phyloP scores from a whole-genome alignment of 2,329 filamentous ascomycete genomes.

The Fusarium bulbicola region DNA sequence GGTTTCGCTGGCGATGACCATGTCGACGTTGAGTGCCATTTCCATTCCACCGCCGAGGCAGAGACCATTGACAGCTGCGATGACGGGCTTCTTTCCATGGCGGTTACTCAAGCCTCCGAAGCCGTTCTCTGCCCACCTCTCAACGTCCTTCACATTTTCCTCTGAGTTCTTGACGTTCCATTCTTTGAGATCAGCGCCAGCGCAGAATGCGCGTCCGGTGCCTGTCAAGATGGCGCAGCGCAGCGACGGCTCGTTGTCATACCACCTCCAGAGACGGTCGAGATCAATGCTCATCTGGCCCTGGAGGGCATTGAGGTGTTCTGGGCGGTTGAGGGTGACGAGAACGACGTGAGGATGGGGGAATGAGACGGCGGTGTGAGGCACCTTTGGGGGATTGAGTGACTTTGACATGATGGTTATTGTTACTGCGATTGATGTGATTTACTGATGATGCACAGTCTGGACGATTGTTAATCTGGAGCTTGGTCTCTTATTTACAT shows the following conservation, averaged over 20 bases:
- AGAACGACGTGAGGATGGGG: constrained; percentile 65
- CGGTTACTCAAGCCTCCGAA: constrained; percentile 74
- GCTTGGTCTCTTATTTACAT: constrained; percentile 7
- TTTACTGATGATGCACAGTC: neutral
- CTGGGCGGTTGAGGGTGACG: constrained; percentile 67
- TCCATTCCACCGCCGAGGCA: constrained; percentile 80
- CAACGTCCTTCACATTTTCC: constrained; percentile 50
- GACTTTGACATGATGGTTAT: constrained; percentile 38
- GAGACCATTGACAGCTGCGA: constrained; percentile 78
- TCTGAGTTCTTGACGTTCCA: constrained; percentile 59
- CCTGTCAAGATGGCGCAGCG: constrained; percentile 72
- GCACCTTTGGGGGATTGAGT: constrained; percentile 53
- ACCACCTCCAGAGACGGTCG: constrained; percentile 64
- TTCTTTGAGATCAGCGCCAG: constrained; percentile 73
- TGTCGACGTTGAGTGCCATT: constrained; percentile 76
- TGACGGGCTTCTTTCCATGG: constrained; percentile 74
- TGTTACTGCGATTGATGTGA: constrained; percentile 5
- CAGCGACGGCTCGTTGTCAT: constrained; percentile 67
- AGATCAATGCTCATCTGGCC: constrained; percentile 59
- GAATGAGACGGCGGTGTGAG: constrained; percentile 56
- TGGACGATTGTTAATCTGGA: neutral
- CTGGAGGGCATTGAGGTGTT: constrained; percentile 66
- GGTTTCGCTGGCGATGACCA: constrained; percentile 66
- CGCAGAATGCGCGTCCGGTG: constrained; percentile 70
- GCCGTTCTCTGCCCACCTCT: constrained; percentile 49